Conservation (phyloP, 176 grass and related monocot genomes). For the Oryza longistaminata region DNA sequence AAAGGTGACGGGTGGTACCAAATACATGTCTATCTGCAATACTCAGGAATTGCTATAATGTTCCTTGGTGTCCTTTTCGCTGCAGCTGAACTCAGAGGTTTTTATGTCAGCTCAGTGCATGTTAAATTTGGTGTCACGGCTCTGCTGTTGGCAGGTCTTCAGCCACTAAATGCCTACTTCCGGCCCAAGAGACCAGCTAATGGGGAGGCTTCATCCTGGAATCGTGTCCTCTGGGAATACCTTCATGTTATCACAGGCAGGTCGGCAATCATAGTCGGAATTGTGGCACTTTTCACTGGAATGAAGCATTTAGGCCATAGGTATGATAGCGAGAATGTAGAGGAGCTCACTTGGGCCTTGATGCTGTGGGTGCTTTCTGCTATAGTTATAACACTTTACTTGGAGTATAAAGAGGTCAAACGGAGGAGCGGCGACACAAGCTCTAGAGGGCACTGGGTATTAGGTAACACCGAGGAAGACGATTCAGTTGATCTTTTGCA, state of each 20-base stretch:
- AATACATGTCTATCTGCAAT: constrained; percentile 84
- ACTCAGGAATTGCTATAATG: constrained; percentile 73
- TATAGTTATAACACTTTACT: constrained; percentile 55
- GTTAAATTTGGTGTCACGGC: constrained; percentile 87
- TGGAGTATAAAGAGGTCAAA: constrained; percentile 79
- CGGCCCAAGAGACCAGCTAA: constrained; percentile 60
- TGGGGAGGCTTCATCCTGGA: constrained; percentile 46
- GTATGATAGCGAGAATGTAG: constrained; percentile 82
- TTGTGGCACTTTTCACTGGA: constrained; percentile 73
- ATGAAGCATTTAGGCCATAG: constrained; percentile 88
- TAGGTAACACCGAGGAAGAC: constrained; percentile 83
- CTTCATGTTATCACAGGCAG: constrained; percentile 83
- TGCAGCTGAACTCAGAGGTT: constrained; percentile 66
- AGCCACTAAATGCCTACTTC: constrained; percentile 84
- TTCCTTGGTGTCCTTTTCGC: constrained; percentile 79
- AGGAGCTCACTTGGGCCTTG: constrained; percentile 84
- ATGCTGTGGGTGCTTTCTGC: constrained; percentile 73
- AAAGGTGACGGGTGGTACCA: constrained; percentile 87
- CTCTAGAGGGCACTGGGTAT: constrained; percentile 61
- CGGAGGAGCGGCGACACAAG: constrained; percentile 38
- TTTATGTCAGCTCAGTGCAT: constrained; percentile 65
- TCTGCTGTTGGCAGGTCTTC: constrained; percentile 58
- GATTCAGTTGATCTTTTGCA: constrained; percentile 86
- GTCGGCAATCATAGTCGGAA: constrained; percentile 61
- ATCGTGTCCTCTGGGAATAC: constrained; percentile 79